These are phyloP conservation scores for Paraconiothyrium sp. DNA, from an alignment of 2,329 filamentous ascomycete genomes.

Conservation along the genomic window DNA sequence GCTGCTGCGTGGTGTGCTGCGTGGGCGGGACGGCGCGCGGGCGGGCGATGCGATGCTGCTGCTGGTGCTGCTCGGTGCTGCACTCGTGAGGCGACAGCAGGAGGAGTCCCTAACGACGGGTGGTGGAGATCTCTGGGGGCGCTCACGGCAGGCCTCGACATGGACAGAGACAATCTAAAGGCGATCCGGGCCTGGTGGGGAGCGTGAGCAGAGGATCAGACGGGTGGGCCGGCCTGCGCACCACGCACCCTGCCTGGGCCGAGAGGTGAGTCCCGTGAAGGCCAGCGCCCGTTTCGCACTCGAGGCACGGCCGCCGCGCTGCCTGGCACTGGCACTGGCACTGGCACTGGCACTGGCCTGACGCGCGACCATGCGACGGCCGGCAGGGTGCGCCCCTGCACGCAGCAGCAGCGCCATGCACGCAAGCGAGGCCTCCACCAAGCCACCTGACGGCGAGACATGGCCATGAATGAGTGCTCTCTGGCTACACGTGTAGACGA, in stretches of 20 bases:
- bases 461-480: no score
- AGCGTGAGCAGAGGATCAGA: conserved; percentile 36
- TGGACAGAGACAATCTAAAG: conserved; percentile 49
- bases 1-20: conserved; percentile 32
- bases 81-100: neutral
- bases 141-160: conserved; percentile 37
- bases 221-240: conserved; percentile 40
- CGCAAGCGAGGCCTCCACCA: conserved; percentile 45
- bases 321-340: neutral
- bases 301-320: conserved; percentile 42
- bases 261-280: conserved; percentile 37
- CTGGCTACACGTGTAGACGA: neutral
- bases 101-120: conserved; percentile 38
- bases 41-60: conserved; percentile 24
- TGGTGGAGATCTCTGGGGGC: conserved; percentile 48
- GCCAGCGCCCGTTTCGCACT: conserved; percentile 31
- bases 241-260: conserved; percentile 38
- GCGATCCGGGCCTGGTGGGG: conserved; percentile 45
- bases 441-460: conserved; percentile 39
- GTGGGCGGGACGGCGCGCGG: conserved; percentile 49
- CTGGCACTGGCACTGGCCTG: conserved; percentile 37
- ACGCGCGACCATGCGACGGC: conserved; percentile 28
- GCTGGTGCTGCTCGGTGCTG: no score
- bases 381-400: conserved; percentile 32
- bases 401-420: conserved; percentile 29